Evolutionary conservation across 805 yeast genomes (phyloP), one percentile per base, ranked within the genome.

Genomic region (Scheffersomyces amazonensis): DNA sequence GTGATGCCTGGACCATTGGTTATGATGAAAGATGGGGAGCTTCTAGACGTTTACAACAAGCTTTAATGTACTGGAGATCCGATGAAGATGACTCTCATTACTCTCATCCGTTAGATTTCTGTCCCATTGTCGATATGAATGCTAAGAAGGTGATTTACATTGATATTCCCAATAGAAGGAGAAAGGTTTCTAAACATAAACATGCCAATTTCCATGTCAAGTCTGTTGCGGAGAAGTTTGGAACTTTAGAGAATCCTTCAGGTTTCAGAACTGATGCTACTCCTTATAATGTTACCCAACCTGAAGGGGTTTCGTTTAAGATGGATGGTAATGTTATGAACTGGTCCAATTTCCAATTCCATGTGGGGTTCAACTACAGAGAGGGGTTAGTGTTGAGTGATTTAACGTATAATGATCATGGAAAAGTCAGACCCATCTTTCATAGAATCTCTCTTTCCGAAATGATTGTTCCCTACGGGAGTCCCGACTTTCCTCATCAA

Each of bases 391-490:
- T 85, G 21, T 72, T 85, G 46, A 76, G 82, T 49, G 89, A 85
- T 62, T 73, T 85, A 54, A 63, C 75, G 25, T 84, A 80, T 73
- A 81, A 83, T 53, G 91, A 84, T 57, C 87, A 81, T 49, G 90
- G 89, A 37, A 74, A 76, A 32, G 80, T 71, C 34, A 72, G 89
- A 62, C 83, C 90, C 29, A 62, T 85, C 38, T 84, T 85, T 76
- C 88, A 85, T 70, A 73, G 93, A 62, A 71, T 84, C 53, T 84
- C 91, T 2, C 66, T 84, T 43, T 71, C 84, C 27, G 93, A 84
- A 67, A 84, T 85, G 91, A 81, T 85, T 64, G 93, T 85, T 42
- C 93, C 93, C 17, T 85, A 85, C 54, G 93, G 93, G 39, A 71
- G 72, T 44, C 93, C 93, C 41, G 83, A 78, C 48, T 80, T 73